These are phyloP conservation scores for Epithele typhae DNA, from an alignment of 768 basidiomycete species.

Conservation along the genomic window DNA sequence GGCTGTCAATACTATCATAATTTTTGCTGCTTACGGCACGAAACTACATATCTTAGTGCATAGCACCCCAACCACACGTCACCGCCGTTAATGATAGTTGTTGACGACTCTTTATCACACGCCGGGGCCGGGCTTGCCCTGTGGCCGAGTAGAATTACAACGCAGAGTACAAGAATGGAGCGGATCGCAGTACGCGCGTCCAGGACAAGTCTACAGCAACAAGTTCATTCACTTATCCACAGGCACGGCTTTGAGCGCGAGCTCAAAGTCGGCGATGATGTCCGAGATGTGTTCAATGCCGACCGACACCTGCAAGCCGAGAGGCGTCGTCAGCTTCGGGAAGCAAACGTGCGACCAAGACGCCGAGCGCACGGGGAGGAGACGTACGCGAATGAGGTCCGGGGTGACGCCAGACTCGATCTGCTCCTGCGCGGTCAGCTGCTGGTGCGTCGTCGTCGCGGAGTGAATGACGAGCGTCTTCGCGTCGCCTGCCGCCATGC, in stretches of 20 bases:
- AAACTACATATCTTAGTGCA: no score
- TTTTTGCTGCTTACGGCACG: no score
- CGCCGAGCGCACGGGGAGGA: not conserved
- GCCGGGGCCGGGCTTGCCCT: no score
- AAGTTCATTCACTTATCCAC: no score
- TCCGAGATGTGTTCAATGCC: constrained; percentile 39
- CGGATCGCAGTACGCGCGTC: no score
- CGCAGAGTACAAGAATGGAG: no score
- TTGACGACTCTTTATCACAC: no score
- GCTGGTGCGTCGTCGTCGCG: constrained; percentile 72
- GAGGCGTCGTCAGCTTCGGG: not conserved
- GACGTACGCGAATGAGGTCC: constrained; percentile 66
- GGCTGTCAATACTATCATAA: no score
- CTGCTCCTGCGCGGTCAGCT: constrained; percentile 62
- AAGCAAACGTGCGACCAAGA: not conserved
- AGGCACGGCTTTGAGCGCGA: constrained; percentile 31
- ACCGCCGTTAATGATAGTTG: no score
- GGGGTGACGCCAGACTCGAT: constrained; percentile 64
- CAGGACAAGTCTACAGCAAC: no score
- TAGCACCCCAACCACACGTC: no score
- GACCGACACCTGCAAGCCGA: constrained; percentile 31
- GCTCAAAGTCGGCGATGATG: constrained; percentile 41
- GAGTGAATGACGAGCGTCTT: constrained; percentile 82
- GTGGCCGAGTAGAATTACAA: no score
- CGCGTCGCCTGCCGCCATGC: constrained; percentile 44